These are phyloP conservation scores for Phytophthora sansomeana DNA, from an alignment of 352 stramenopile genomes.

Conservation along the genomic window DNA sequence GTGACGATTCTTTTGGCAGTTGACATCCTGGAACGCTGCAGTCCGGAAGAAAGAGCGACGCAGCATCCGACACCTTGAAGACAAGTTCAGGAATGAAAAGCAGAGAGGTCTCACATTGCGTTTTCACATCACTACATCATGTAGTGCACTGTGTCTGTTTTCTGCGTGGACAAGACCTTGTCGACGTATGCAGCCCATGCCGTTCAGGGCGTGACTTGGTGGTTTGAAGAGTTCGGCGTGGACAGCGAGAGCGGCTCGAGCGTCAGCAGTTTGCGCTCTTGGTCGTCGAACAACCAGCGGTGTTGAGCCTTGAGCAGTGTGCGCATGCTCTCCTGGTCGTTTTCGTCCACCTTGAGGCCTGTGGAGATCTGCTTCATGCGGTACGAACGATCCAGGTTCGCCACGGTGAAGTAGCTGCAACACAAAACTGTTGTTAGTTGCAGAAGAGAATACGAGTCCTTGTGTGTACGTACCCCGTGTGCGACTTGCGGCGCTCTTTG, in stretches of 20 bases:
- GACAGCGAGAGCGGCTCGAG: conserved; percentile 65
- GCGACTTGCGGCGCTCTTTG: conserved; percentile 55
- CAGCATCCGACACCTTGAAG: neutral
- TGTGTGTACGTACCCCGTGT: conserved; percentile 51
- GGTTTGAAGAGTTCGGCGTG: conserved; percentile 27
- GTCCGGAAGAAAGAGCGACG: neutral
- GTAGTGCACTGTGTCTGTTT: conserved; percentile 11
- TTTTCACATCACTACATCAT: conserved; percentile 27
- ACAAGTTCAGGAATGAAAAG: conserved; percentile 26
- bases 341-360: conserved; percentile 62
- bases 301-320: conserved; percentile 76
- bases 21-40: conserved; percentile 9
- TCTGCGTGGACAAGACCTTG: conserved; percentile 15
- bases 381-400: conserved; percentile 69
- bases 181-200: conserved; percentile 24
- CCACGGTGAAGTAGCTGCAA: conserved; percentile 67
- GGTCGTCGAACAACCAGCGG: conserved; percentile 74
- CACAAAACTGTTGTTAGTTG: no score
- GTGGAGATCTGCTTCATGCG: conserved; percentile 66
- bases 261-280: conserved; percentile 65
- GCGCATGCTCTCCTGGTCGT: conserved; percentile 72
- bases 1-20: conserved; percentile 10
- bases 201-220: conserved; percentile 5
- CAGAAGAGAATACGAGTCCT: no score
- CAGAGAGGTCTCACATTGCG: conserved; percentile 3